Evolutionary conservation across 148 eudicot genomes (phyloP), one percentile per base, ranked within the genome.

Genomic region (Mesembryanthemum crystallinum): DNA sequence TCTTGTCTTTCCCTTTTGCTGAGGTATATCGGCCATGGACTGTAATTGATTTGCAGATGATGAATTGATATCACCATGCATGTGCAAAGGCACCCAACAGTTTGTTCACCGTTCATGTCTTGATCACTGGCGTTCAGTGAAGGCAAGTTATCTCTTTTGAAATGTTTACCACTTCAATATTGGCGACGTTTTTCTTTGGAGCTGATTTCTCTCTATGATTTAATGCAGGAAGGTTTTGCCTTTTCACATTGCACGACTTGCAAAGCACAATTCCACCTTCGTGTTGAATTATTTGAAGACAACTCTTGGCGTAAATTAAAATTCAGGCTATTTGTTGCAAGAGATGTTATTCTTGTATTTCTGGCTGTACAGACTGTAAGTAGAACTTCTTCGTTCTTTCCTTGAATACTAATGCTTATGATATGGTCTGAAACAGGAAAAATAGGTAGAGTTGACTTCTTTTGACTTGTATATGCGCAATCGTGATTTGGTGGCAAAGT

Each of bases 201-300:
- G 24, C 63, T 71, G 35, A 76, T 71, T 60, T 76, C 11, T 35
- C 7, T 72, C n/a, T 73, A 61, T 58, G 68, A 59, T 69, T 20
- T 63, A 63, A 29, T 71, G 59, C 73, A 93, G 98, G 98, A 93
- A 85, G 98, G 98, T 73, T 88, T 88, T 88, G 97, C 97, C 74
- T 93, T 93, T 81, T 93, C 97, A 42, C 98, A 93, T 81, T 94
- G 98, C 85, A 89, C 98, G 37, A 93, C 98, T 65, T 93, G 98
- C 86, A 91, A 91, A 84, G 98, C 97, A 75, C 98, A 87, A 73
- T 93, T 88, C 79, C 97, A 93, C 85, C 91, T 93, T 23, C 90
- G 86, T 64, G 83, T 91, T 43, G 81, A 74, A 52, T 79, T 78
- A 47, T 85, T 83, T 73, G 94, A 91, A 83, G 92, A 89, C 78